A percentile compares a stretch with the other conserved stretches of the same genome.
phyloP scores from a whole-genome alignment of 2,329 filamentous ascomycete species.

The Monosporascus sp. region DNA sequence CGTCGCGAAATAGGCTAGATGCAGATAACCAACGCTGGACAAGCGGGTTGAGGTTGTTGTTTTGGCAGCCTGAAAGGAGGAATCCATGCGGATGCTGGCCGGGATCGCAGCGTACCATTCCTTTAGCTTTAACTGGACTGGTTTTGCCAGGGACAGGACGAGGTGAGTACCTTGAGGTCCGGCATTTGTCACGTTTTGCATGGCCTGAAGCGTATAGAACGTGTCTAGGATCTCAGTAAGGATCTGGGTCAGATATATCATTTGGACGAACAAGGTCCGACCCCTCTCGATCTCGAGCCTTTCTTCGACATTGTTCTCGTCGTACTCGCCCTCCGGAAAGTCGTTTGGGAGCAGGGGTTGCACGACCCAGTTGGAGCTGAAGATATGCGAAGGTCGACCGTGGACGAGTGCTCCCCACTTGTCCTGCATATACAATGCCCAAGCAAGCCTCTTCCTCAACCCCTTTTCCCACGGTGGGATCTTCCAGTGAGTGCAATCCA shows the following conservation, averaged over 20 bases:
- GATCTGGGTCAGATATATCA: slow-evolving; percentile 69
- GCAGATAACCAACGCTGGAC: slow-evolving; percentile 68
- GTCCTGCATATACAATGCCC: slow-evolving; percentile 92
- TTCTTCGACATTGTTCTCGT: slow-evolving; percentile 56
- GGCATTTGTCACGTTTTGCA: slow-evolving; percentile 60
- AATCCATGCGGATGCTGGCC: slow-evolving; percentile 59
- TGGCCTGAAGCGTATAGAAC: slow-evolving; percentile 76
- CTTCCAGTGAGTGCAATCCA: slow-evolving; percentile 82
- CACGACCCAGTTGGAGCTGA: slow-evolving; percentile 60
- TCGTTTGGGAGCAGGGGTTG: slow-evolving; percentile 48
- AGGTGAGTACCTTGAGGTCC: slow-evolving; percentile 66
- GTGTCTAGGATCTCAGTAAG: slow-evolving; percentile 76
- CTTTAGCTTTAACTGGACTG: slow-evolving; percentile 75
- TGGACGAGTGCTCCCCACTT: slow-evolving; percentile 75
- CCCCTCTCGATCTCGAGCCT: slow-evolving; percentile 62
- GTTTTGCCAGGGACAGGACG: slow-evolving; percentile 70
- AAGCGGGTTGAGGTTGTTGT: slow-evolving; percentile 38
- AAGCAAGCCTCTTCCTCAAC: slow-evolving; percentile 76
- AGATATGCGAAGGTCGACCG: slow-evolving; percentile 63
- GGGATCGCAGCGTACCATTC: slow-evolving; percentile 76
- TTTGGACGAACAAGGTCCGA: slow-evolving; percentile 65
- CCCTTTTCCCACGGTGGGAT: slow-evolving; percentile 85
- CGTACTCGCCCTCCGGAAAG: slow-evolving; percentile 61
- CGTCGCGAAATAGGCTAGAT: slow-evolving; percentile 87
- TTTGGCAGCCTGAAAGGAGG: slow-evolving; percentile 38